Evolutionary conservation across 1,139 yeast species (phyloP), one percentile per base, ranked within the genome.

Genomic region (Lodderomyces oxycetoniae): DNA sequence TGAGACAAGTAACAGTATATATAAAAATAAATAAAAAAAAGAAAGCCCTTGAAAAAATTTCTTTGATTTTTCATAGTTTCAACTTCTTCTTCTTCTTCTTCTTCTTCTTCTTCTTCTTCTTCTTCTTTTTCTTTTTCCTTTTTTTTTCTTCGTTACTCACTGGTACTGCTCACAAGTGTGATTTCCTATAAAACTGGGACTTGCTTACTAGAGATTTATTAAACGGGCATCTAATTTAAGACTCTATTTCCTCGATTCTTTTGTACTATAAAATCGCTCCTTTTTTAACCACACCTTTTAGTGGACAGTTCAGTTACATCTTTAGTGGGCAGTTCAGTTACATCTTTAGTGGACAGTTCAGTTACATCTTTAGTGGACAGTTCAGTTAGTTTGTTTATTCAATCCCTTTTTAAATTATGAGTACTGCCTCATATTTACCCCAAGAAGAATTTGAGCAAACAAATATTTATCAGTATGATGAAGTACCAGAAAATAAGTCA

Each of bases 401-500:
- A n/a, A n/a, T n/a, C n/a, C n/a, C n/a, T n/a, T n/a, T n/a, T n/a
- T n/a, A n/a, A n/a, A n/a, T n/a, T n/a, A n/a, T n/a, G n/a, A n/a
- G n/a, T n/a, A 21, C 35, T 11, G 25, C 28, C 15, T 63, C 70
- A 27, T 67, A 66, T 54, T 49, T 63, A 39, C 64, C 66, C 29
- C 68, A 61, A 44, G 63, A 62, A 41, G 69, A 62, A 42, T 63
- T 63, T 46, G 48, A 52, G 35, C 34, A 38, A 19, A 57, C 71
- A 24, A 57, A 59, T 39, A 59, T 74, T 36, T 84, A 79, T 67
- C 51, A 71, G 29, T 84, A 83, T 59, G 86, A 82, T 50, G 91
- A 84, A 57, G 71, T 77, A 25, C 81, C 87, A 26, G 81, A 77
- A 48, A 84, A 88, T 67, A 77, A 67, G 49, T 83, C 95, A 8